phyloP scores from a whole-genome alignment of 306 rosid genomes.

The Hippophae tibetana region DNA sequence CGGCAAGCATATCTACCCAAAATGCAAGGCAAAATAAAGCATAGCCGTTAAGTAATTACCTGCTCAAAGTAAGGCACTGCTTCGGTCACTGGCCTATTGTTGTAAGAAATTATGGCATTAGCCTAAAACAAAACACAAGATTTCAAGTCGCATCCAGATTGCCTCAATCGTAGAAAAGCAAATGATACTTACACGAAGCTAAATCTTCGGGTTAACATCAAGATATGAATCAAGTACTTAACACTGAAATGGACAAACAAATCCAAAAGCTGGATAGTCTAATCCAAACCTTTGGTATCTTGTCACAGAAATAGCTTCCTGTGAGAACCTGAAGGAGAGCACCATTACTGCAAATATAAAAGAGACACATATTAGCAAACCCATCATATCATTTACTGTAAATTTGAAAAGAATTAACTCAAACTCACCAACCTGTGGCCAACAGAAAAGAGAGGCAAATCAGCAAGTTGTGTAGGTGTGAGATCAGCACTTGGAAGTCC shows the following conservation, averaged over 20 bases:
- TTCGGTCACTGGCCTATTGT: constrained; percentile 89
- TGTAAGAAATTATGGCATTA: constrained; percentile 79
- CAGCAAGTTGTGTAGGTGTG: constrained; percentile 48
- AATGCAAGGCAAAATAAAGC: not conserved
- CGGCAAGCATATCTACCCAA: not conserved
- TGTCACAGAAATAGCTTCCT: constrained; percentile 41
- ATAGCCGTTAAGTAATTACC: constrained; percentile 31
- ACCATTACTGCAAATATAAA: constrained; percentile 34
- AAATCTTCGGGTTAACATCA: not conserved
- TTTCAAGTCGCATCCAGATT: constrained; percentile 13
- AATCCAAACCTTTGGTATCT: constrained; percentile 40
- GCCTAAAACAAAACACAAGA: constrained; percentile 60
- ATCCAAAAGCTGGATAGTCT: not conserved
- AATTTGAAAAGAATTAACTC: not conserved
- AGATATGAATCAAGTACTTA: not conserved
- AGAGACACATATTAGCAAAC: not conserved
- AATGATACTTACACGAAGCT: not conserved
- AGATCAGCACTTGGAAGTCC: constrained; percentile 66
- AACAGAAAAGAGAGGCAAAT: constrained; percentile 68
- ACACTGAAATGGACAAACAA: not conserved
- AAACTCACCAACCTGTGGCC: constrained; percentile 64
- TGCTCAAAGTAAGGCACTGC: constrained; percentile 98
- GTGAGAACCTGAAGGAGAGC: constrained; percentile 45
- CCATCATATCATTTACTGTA: not conserved
- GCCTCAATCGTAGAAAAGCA: not conserved